phyloP scores from a whole-genome alignment of 768 basidiomycete genomes.

The Russula abietina region DNA sequence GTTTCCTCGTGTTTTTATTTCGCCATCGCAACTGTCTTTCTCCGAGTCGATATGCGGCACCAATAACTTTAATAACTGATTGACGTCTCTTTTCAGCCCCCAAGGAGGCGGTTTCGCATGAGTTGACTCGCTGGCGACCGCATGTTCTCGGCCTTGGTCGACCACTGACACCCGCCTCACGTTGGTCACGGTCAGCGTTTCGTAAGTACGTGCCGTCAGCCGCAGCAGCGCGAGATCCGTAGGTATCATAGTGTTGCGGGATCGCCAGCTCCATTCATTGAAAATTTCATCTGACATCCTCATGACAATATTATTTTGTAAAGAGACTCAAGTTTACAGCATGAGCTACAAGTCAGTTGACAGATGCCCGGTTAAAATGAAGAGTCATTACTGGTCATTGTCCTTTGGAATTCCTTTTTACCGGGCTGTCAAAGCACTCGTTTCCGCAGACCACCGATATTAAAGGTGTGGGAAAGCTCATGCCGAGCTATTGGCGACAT shows the following conservation, averaged over 20 bases:
- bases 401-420: background rate
- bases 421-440: background rate
- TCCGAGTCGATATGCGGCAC: background rate
- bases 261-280: background rate
- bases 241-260: background rate
- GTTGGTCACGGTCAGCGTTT: background rate
- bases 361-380: background rate
- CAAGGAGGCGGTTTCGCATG: background rate
- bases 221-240: background rate
- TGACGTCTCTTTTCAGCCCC: background rate
- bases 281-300: background rate
- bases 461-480: background rate
- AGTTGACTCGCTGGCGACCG: background rate
- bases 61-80: background rate
- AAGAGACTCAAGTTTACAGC: background rate
- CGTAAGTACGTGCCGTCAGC: background rate
- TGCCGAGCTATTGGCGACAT: conserved; percentile 1
- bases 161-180: background rate
- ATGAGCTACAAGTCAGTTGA: background rate
- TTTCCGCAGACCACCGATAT: background rate
- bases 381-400: background rate
- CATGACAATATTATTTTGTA: background rate
- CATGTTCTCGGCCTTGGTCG: background rate
- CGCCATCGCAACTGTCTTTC: background rate
- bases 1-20: background rate